Base-by-base conservation (phyloP, 768 basidiomycete species). In the Hericium coralloides region DNA sequence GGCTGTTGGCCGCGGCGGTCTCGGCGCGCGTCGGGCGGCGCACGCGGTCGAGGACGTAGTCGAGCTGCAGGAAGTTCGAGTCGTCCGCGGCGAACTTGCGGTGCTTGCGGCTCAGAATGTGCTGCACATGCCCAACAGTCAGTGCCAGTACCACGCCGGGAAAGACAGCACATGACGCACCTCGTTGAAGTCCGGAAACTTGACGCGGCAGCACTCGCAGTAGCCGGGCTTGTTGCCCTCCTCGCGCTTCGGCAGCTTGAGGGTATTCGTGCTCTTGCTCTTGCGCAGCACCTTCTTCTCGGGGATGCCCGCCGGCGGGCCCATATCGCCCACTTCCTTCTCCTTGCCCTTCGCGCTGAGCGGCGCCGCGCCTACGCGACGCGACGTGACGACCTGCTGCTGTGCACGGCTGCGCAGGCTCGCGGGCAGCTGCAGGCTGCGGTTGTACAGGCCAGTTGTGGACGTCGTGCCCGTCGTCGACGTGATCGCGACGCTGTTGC, bases 171-270 rank as follows among this genome's bases (percentile, higher is more conserved):
- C 26, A 4, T 8, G 26, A 31, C 85, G 66, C 64, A 97, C 95
- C 62, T 74, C 71, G 59, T 81, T 80, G 64, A 98, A 95, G 70
- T 95, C 87, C 0, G 87, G 84, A 66, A 95, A 99, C 69, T 92
- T 92, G 56, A 78, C 66, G 39, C 95, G 81, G 70, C 97, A 99
- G 68, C 93, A 95, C 71, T 99, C 97, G 69, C 97, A 99, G 70
- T 98, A 98, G 4, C 97, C 97, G 4, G 95, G 88, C 65, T 97
- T 98, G 60, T 79, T 83, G 17, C 84, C 84, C 72, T 95, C 92
- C 57, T 93, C 89, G 39, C 90, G 83, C 66, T 82, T 85, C 8
- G 88, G 84, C 55, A 89, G 73, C 64, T 79, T 77, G 49, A 92
- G 70, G 1, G 86, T 89, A 66, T 89, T 89, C 53, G 88, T 91